Evolutionary conservation across 768 basidiomycete species (phyloP), one percentile per base, ranked within the genome.

Genomic region (Pseudohyphozyma bogoriensis): DNA sequence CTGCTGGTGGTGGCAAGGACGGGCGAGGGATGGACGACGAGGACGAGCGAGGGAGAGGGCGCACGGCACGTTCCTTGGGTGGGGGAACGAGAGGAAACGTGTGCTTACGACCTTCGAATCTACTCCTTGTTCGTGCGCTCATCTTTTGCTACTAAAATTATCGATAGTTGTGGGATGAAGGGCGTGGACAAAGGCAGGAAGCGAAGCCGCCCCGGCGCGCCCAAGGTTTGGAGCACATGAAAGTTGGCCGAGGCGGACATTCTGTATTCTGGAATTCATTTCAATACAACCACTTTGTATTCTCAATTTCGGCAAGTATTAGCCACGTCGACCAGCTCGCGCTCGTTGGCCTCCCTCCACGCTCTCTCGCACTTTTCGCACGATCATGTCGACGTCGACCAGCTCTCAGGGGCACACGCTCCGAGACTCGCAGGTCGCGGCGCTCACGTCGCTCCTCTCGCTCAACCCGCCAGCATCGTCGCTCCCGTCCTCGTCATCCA

Each of bases 361-460:
- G 42, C 42, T 24, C 40, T 24, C 22, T 22, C 8, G 4, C 40
- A 24, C 42, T 20, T 6, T 15, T 24, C 22, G 8, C 10, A 24
- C 42, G 42, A 6, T 44, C 26, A 49, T 49, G 42, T 44, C 42
- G 51, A 33, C 32, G 15, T 13, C 28, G 8, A 56, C 26, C 24
- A n/a, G n/a, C n/a, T n/a, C n/a, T n/a, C n/a, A n/a, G n/a, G n/a
- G n/a, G n/a, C n/a, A n/a, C n/a, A 72, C 89, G 4, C 79, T 99
- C 50, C 89, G 95, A 69, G 85, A 89, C 72, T 80, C 84, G 5
- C 95, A 97, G 75, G 90, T 89, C 18, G 79, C 81, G 64, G 86
- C 91, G 4, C 78, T 99, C 39, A 80, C 92, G 31, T 80, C 84
- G 18, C 77, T 99, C 32, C 83, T 99, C 66, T 92, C 89, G 73